Evolutionary conservation across 1,139 yeast genomes (phyloP), one percentile per base, ranked within the genome.

Genomic region (Geotrichum cucujoidarum): DNA sequence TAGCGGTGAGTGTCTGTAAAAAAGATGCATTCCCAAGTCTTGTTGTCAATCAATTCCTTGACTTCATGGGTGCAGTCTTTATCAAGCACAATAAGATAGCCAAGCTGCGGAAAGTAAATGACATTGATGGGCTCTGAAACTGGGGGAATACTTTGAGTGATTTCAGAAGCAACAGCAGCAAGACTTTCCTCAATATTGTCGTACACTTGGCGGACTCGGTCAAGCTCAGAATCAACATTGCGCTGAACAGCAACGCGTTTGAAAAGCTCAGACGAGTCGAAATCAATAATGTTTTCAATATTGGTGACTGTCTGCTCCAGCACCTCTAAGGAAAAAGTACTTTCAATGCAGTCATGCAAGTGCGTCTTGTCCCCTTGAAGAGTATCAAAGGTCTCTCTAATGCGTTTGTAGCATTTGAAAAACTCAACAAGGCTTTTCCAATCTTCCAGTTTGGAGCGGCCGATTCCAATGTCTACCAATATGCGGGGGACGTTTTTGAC

Each of bases 71-170:
- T 14, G 34, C 40, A 33, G 2, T 22, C 38, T 18, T 32, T 37
- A 16, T 51, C 52, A 14, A 57, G 49, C 14, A 47, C 52, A 7
- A 71, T 57, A 39, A 74, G 56, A 48, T 68, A 75, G 0, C 78
- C 78, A 27, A 75, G 51, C 46, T 73, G 76, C 6, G 76, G 76
- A 22, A 74, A 69, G 51, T 74, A 74, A 2, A 70, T 67, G 1
- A 69, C 68, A 49, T 69, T 71, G 4, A 70, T 43, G 17, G 48
- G 50, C 3, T 41, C 40, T 3, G 48, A 41, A 11, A 53, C 47
- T 4, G 37, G 31, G 1, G 57, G 60, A 1, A 60, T 38, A 4
- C 53, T 53, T 2, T 45, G 45, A 0, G 56, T 43, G 5, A 62
- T 48, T 1, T 54, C 51, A 17, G 40, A 37, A 0, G 74, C 69